Evolutionary conservation across 2,329 filamentous ascomycete genomes (phyloP).

Genomic region (Penicillium sclerotigenum): DNA sequence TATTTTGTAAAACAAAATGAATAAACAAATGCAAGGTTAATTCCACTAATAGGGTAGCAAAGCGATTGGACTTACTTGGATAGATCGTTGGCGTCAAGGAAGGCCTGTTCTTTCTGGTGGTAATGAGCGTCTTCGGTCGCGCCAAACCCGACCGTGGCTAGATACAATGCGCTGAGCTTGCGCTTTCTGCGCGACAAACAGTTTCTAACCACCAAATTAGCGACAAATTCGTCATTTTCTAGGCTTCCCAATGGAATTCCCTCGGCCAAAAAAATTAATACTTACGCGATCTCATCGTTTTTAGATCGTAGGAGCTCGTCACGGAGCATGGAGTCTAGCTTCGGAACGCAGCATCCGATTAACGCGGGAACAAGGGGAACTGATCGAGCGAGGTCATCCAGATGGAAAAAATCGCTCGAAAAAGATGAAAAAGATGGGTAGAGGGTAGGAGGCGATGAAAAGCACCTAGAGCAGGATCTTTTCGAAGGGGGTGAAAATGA

Average conservation of each 20-base stretch:
- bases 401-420: constrained; percentile 45
- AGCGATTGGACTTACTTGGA: constrained; percentile 49
- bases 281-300: constrained; percentile 52
- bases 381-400: constrained; percentile 42
- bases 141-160: constrained; percentile 64
- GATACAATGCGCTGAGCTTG: constrained; percentile 84
- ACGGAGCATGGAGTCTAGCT: constrained; percentile 50
- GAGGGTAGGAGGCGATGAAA: constrained; percentile 39
- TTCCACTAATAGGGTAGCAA: constrained; percentile 1
- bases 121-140: constrained; percentile 52
- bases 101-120: constrained; percentile 50
- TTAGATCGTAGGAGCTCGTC: constrained; percentile 51
- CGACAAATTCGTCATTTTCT: constrained; percentile 26
- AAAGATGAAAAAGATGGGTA: constrained; percentile 44
- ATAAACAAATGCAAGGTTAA: not conserved
- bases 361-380: constrained; percentile 44
- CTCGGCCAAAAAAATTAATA: constrained; percentile 31
- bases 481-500: constrained; percentile 15
- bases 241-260: not conserved
- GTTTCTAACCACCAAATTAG: constrained; percentile 44
- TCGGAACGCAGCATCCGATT: constrained; percentile 50
- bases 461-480: constrained; percentile 19
- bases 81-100: constrained; percentile 58
- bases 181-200: constrained; percentile 79
- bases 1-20: constrained; percentile 4